These are phyloP conservation scores for Macrophomina pseudophaseolina DNA, from an alignment of 2,329 filamentous ascomycete species.

Conservation along the genomic window DNA sequence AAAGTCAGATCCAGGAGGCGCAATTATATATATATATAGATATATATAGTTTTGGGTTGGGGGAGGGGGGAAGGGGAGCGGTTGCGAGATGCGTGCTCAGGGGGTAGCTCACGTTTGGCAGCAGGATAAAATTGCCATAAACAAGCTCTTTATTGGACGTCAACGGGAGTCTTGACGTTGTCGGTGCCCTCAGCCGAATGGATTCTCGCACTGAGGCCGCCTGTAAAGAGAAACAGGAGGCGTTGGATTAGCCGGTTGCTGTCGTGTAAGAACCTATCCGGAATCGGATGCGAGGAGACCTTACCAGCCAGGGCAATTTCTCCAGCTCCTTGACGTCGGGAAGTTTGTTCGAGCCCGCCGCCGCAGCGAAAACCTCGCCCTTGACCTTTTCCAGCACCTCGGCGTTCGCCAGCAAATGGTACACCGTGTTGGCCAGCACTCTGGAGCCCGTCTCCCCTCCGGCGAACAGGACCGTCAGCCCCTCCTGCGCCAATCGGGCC, in stretches of 20 bases:
- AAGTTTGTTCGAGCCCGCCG: not conserved
- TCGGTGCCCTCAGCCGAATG: constrained; percentile 25
- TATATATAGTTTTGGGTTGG: too few relatives aligned
- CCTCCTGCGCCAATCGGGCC: constrained; percentile 15
- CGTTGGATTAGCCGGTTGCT: too few relatives aligned
- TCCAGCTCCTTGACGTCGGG: not conserved
- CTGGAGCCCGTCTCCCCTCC: constrained; percentile 44
- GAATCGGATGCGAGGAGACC: too few relatives aligned
- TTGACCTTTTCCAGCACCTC: constrained; percentile 37
- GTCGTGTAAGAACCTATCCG: too few relatives aligned
- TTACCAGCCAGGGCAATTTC: not conserved
- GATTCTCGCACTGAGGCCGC: constrained; percentile 27
- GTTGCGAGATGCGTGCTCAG: not conserved
- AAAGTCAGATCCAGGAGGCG: too few relatives aligned
- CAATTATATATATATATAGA: too few relatives aligned
- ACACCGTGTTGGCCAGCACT: constrained; percentile 41
- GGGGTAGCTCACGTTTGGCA: constrained; percentile 16
- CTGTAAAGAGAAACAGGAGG: not conserved
- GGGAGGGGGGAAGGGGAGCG: too few relatives aligned
- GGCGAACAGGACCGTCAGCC: constrained; percentile 22
- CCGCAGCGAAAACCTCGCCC: constrained; percentile 39
- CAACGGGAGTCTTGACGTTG: constrained; percentile 28
- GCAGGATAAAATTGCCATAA: constrained; percentile 28
- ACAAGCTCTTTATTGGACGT: constrained; percentile 22
- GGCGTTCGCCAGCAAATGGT: constrained; percentile 44